A percentile compares a stretch with the other conserved stretches of the same genome.
phyloP scores from a whole-genome alignment of 164 flowering plant species.

The Taxillus chinensis region DNA sequence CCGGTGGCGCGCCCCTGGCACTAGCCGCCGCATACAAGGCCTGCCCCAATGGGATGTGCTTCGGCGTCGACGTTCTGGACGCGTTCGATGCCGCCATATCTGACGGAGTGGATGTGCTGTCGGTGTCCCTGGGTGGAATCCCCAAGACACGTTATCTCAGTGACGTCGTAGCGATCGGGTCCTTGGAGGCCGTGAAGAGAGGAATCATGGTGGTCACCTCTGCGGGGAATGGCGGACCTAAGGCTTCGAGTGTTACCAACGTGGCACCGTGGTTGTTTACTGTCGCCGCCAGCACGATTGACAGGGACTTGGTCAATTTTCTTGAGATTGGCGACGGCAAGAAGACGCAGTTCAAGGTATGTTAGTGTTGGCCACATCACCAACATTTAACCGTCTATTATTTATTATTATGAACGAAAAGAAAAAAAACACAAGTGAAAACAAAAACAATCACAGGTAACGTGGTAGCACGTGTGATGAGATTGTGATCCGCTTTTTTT shows the following conservation, averaged over 20 bases:
- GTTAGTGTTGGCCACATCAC: not conserved
- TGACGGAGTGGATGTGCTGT: slow-evolving; percentile 44
- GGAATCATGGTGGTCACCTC: slow-evolving; percentile 41
- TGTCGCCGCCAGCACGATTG: slow-evolving; percentile 61
- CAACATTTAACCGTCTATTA: not conserved
- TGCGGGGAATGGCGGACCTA: slow-evolving; percentile 45
- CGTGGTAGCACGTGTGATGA: too few relatives aligned
- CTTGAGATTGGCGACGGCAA: slow-evolving; percentile 27
- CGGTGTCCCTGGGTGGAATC: slow-evolving; percentile 34
- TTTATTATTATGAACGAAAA: not conserved
- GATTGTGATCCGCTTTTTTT: too few relatives aligned
- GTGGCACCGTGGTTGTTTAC: slow-evolving; percentile 55
- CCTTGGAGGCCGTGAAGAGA: slow-evolving; percentile 49
- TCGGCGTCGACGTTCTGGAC: slow-evolving; percentile 29
- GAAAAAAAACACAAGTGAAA: too few relatives aligned
- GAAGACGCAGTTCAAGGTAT: slow-evolving; percentile 21
- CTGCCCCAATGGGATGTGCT: slow-evolving; percentile 21
- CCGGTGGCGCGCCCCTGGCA: slow-evolving; percentile 42
- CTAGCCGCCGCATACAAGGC: slow-evolving; percentile 43
- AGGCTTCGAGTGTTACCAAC: slow-evolving; percentile 23
- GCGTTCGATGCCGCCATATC: slow-evolving; percentile 39
- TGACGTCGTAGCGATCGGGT: slow-evolving; percentile 34
- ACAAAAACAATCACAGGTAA: too few relatives aligned
- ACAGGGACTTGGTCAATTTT: slow-evolving; percentile 30
- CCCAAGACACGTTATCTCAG: slow-evolving; percentile 19